A percentile compares a stretch with the other conserved stretches of the same genome.
These are phyloP conservation scores for Pinus taeda DNA, from an alignment of 75 land plant genomes.

Conservation along the genomic window DNA sequence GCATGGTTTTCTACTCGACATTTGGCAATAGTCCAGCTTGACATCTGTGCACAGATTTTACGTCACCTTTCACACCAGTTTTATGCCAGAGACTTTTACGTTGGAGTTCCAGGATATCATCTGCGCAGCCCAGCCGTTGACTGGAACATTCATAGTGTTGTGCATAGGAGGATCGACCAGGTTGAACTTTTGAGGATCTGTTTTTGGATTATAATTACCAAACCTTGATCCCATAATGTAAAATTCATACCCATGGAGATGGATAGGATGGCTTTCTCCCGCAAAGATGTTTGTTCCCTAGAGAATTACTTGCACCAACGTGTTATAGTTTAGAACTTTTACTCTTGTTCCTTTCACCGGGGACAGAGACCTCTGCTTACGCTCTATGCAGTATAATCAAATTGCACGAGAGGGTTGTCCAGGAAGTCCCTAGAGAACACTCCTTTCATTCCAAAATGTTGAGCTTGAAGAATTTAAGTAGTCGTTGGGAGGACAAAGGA, in stretches of 20 bases:
- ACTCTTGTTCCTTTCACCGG: conserved; percentile 11
- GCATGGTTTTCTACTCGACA: too few species aligned
- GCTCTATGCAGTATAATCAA: neutral
- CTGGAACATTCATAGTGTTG: conserved; percentile 17
- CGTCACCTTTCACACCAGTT: too few species aligned
- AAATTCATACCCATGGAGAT: conserved; percentile 33
- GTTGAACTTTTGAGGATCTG: conserved; percentile 14
- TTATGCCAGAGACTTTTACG: too few species aligned
- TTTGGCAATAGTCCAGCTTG: too few species aligned
- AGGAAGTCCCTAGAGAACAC: conserved; percentile 23
- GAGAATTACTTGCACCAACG: conserved; percentile 20
- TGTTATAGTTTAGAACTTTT: neutral
- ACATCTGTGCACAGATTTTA: too few species aligned
- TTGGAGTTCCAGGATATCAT: too few species aligned
- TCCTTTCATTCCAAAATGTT: conserved; percentile 20
- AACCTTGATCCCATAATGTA: conserved; percentile 24
- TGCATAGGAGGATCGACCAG: conserved; percentile 31
- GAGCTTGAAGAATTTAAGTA: conserved; percentile 37
- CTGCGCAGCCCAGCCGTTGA: conserved; percentile 29
- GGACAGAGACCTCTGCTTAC: neutral
- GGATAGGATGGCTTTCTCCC: conserved; percentile 30
- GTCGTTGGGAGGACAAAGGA: conserved; percentile 35
- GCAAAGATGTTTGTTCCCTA: conserved; percentile 22
- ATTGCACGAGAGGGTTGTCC: neutral
- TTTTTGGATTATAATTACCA: conserved; percentile 21